A percentile compares a stretch with the other conserved stretches of the same genome.
phyloP scores from a whole-genome alignment of 1,284 basidiomycete species.

The Cerrena zonata region DNA sequence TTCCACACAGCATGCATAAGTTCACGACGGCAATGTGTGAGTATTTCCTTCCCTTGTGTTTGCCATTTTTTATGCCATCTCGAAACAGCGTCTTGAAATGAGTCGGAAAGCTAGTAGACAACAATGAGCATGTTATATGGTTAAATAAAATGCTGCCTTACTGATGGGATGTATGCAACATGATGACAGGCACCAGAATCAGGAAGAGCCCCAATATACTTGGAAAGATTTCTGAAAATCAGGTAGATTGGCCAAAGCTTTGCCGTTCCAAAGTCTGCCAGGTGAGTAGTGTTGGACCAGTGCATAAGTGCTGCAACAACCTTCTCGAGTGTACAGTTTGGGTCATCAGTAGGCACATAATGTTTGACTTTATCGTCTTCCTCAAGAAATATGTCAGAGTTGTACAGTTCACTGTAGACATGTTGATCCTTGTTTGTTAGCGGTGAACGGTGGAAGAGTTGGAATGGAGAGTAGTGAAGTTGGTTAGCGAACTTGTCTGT shows the following conservation, averaged over 20 bases:
- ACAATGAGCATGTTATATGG: neutral
- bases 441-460: neutral
- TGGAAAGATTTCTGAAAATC: constrained; percentile 18
- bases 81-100: neutral
- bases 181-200: constrained; percentile 14
- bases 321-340: constrained; percentile 8
- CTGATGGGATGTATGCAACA: constrained; percentile 28
- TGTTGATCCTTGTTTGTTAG: constrained; percentile 3
- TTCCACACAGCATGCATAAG: constrained; percentile 23
- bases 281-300: constrained; percentile 18
- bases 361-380: constrained; percentile 15
- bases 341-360: constrained; percentile 6
- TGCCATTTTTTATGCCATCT: neutral
- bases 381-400: constrained; percentile 16
- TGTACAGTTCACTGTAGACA: constrained; percentile 17
- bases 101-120: neutral
- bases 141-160: constrained; percentile 8
- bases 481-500: neutral
- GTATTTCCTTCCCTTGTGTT: neutral
- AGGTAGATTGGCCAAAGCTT: constrained; percentile 21
- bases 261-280: constrained; percentile 16
- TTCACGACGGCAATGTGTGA: constrained; percentile 21
- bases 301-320: constrained; percentile 12
- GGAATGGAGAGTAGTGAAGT: neutral
- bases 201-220: constrained; percentile 20